Evolutionary conservation across 1,284 basidiomycete species (phyloP).

Genomic region (Irpex sp.): DNA sequence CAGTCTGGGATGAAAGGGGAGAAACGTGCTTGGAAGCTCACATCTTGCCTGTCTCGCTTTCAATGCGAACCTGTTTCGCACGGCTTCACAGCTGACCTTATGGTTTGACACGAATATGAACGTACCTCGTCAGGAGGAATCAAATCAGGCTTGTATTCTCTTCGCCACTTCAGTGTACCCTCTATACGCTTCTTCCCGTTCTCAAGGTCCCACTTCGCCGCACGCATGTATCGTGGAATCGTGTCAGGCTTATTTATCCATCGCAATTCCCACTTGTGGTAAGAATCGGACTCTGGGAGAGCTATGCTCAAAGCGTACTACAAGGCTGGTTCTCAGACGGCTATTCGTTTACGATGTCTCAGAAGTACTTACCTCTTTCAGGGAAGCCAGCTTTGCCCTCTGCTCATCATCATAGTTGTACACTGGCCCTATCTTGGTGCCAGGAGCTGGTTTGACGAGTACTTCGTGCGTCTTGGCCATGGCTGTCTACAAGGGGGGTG

Average conservation of each 20-base stretch:
- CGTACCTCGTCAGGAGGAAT: slow-evolving; percentile 73
- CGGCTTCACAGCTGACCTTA: not conserved
- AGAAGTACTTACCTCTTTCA: slow-evolving; percentile 50
- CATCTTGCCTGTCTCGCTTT: slow-evolving; percentile 86
- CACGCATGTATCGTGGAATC: slow-evolving; percentile 78
- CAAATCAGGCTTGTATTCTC: slow-evolving; percentile 79
- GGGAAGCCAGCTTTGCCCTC: slow-evolving; percentile 49
- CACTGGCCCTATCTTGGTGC: slow-evolving; percentile 48
- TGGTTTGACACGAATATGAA: not conserved
- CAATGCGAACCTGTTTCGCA: slow-evolving; percentile 50
- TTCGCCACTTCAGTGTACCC: slow-evolving; percentile 76
- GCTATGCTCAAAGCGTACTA: slow-evolving; percentile 65
- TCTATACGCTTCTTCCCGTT: slow-evolving; percentile 78
- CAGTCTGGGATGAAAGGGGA: not conserved
- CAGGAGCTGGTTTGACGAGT: slow-evolving; percentile 40
- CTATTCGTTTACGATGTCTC: not conserved
- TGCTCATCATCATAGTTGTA: slow-evolving; percentile 65
- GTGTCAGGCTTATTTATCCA: slow-evolving; percentile 76
- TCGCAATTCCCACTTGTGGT: slow-evolving; percentile 70
- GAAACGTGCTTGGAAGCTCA: slow-evolving; percentile 32
- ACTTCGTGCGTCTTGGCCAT: slow-evolving; percentile 41
- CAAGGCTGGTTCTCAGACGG: not conserved
- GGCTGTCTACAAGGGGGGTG: not conserved
- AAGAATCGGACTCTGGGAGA: slow-evolving; percentile 65
- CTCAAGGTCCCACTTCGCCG: slow-evolving; percentile 76